These are phyloP conservation scores for Erodium texanum DNA, from an alignment of 441 rosid species.

Conservation along the genomic window DNA sequence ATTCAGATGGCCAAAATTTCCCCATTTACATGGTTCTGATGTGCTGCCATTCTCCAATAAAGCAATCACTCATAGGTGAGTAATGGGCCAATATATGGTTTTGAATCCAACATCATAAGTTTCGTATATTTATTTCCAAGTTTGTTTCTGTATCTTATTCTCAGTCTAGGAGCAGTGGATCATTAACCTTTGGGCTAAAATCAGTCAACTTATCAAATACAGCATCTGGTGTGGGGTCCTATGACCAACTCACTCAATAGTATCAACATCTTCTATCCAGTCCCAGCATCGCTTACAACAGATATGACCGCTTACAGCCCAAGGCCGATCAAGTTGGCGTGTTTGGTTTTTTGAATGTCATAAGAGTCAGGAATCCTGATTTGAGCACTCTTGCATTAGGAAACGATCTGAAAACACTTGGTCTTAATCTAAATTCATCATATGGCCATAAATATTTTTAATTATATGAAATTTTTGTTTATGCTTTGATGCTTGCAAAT, in stretches of 20 bases:
- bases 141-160: not conserved
- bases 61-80: conserved; percentile 77
- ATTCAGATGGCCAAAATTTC: conserved; percentile 63
- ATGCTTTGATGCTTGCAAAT: no score
- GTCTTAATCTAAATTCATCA: conserved; percentile 75
- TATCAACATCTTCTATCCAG: conserved; percentile 65
- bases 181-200: conserved; percentile 75
- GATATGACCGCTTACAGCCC: conserved; percentile 64
- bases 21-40: conserved; percentile 66
- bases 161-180: conserved; percentile 57
- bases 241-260: conserved; percentile 74
- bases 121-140: not conserved
- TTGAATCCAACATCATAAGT: not conserved
- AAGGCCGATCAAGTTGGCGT: conserved; percentile 77
- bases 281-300: conserved; percentile 83
- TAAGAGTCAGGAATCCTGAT: conserved; percentile 75
- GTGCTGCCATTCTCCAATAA: conserved; percentile 67
- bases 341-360: conserved; percentile 72
- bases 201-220: conserved; percentile 67
- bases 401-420: conserved; percentile 82
- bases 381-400: conserved; percentile 86
- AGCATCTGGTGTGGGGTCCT: conserved; percentile 52
- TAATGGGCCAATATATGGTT: conserved; percentile 1
- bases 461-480: no score
- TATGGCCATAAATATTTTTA: no score